Percentiles rank a stretch among this genome's conserved stretches.
Evolutionary conservation across 225 moss, liverwort and hornwort genomes (phyloP).

Genomic region (Neckera pumila): DNA sequence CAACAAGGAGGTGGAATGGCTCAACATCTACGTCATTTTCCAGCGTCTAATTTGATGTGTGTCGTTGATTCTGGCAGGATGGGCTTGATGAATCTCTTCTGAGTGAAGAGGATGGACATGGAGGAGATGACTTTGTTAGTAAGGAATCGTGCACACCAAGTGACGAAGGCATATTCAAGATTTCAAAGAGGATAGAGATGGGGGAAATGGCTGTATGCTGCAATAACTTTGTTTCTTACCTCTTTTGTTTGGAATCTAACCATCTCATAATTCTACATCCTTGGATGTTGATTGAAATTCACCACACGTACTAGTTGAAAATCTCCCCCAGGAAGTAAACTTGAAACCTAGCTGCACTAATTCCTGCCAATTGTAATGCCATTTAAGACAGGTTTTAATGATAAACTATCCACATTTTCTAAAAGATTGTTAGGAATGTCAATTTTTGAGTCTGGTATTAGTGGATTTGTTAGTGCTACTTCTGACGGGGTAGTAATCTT

Average conservation of each 20-base stretch:
- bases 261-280: neutral
- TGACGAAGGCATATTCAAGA: conserved; percentile 47
- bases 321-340: neutral
- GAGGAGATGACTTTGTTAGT: neutral
- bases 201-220: conserved; percentile 94
- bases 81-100: conserved; percentile 34
- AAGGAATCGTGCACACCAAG: conserved; percentile 3
- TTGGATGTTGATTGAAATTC: neutral
- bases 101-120: conserved; percentile 27
- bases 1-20: neutral
- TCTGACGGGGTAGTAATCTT: neutral
- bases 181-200: conserved; percentile 79
- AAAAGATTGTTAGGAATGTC: neutral
- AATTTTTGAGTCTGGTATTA: neutral
- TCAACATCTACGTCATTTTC: neutral
- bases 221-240: neutral
- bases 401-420: neutral
- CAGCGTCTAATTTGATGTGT: neutral
- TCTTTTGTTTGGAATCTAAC: neutral
- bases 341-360: neutral
- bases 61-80: conserved; percentile 5
- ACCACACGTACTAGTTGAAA: neutral
- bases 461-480: neutral
- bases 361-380: neutral
- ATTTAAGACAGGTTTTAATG: neutral